Evolutionary conservation across 2,329 filamentous ascomycete species (phyloP).

Genomic region (Rosellinia necatrix): DNA sequence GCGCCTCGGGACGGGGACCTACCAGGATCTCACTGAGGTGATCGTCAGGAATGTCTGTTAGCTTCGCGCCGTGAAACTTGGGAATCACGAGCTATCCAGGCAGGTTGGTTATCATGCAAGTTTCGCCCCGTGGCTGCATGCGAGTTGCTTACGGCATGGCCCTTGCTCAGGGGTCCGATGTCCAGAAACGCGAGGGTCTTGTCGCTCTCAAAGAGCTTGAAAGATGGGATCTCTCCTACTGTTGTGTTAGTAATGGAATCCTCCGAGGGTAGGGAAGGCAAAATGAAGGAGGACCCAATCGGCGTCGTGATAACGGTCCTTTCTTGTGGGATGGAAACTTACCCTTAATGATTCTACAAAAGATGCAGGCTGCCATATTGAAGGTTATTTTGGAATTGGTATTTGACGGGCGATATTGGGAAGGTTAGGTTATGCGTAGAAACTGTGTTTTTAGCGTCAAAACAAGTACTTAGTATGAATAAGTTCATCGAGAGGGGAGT

Average conservation of each 20-base stretch:
- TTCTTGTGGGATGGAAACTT: constrained; percentile 25
- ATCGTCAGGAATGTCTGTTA: constrained; percentile 91
- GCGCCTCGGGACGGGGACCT: constrained; percentile 28
- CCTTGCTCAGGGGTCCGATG: constrained; percentile 85
- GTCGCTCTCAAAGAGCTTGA: constrained; percentile 95
- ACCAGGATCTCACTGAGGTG: constrained; percentile 81
- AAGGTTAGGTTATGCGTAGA: neutral
- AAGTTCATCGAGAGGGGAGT: too few species aligned
- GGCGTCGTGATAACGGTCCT: too few species aligned
- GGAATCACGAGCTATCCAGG: constrained; percentile 82
- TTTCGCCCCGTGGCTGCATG: neutral
- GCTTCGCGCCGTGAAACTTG: constrained; percentile 90
- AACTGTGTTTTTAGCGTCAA: neutral
- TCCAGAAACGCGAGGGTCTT: constrained; percentile 96
- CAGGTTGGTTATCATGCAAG: neutral
- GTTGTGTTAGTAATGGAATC: neutral
- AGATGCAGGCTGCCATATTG: constrained; percentile 77
- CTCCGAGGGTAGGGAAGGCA: neutral
- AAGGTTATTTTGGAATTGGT: constrained; percentile 37
- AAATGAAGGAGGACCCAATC: neutral
- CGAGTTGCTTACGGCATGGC: constrained; percentile 76
- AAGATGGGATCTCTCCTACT: constrained; percentile 88
- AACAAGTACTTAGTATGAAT: neutral
- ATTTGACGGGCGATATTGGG: neutral
- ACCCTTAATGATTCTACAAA: constrained; percentile 98